phyloP scores from a whole-genome alignment of 768 basidiomycete genomes.

The Calocera viscosa region DNA sequence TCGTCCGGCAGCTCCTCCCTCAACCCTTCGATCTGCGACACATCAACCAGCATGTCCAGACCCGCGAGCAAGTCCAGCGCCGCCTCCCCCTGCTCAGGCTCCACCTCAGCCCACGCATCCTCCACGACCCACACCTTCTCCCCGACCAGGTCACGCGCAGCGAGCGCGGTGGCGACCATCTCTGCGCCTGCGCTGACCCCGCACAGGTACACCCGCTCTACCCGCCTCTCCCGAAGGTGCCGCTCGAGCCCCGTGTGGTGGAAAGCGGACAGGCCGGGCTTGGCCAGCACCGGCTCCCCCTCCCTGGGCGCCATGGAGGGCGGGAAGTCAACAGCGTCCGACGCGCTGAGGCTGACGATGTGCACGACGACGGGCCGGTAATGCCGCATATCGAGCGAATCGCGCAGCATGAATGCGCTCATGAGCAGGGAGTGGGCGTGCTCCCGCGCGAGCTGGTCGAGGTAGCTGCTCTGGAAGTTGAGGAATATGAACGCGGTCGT shows the following conservation, averaged over 20 bases:
- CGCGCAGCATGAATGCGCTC: constrained; percentile 2
- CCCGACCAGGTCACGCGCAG: not conserved
- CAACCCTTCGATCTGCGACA: not conserved
- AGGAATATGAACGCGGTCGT: constrained; percentile 2
- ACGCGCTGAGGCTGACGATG: not conserved
- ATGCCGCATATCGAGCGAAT: not conserved
- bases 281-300: not conserved
- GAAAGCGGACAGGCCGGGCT: not conserved
- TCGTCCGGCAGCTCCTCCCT: not conserved
- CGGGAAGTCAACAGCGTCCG: not conserved
- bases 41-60: not conserved
- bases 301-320: not conserved
- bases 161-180: constrained; percentile 5
- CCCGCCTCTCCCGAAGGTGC: not conserved
- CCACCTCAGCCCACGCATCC: not conserved
- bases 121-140: constrained; percentile 2
- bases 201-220: not conserved
- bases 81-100: not conserved
- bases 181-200: not conserved
- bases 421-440: not conserved
- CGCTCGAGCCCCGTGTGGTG: not conserved
- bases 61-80: constrained; percentile 1
- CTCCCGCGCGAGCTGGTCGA: not conserved
- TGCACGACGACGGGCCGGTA: not conserved
- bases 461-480: not conserved